Conservation (phyloP, 2,329 filamentous ascomycete species). For the Dactylellina sp. region DNA sequence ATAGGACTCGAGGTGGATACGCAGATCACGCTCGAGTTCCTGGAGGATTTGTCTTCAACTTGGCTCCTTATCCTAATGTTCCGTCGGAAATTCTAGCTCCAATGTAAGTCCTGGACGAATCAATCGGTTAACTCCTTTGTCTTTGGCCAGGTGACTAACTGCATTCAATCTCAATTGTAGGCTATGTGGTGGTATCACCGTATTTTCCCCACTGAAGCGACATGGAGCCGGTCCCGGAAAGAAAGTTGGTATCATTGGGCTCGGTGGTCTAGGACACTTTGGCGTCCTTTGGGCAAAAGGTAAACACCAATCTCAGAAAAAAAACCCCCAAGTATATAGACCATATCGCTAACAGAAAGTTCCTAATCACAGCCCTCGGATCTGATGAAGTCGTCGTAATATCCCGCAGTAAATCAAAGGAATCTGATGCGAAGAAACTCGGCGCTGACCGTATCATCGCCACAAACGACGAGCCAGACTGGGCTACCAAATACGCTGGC, state of each 20-base stretch:
- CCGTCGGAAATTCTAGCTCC: conserved; percentile 66
- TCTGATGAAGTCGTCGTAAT: conserved; percentile 75
- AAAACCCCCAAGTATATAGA: too few species aligned
- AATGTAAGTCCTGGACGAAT: conserved; percentile 57
- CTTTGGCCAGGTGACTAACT: conserved; percentile 69
- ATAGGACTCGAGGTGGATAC: conserved; percentile 75
- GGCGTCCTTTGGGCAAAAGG: conserved; percentile 55
- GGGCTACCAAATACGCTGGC: conserved; percentile 69
- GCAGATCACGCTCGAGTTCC: conserved; percentile 59
- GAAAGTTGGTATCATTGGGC: conserved; percentile 76
- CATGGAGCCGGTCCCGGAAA: conserved; percentile 78
- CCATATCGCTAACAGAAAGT: conserved; percentile 73
- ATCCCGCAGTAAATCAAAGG: conserved; percentile 72
- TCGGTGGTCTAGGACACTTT: conserved; percentile 74
- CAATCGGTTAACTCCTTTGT: too few species aligned
- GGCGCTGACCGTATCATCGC: conserved; percentile 71
- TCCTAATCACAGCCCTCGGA: conserved; percentile 77
- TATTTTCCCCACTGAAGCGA: conserved; percentile 75
- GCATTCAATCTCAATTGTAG: conserved; percentile 64
- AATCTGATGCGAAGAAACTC: conserved; percentile 71
- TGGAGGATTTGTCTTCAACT: conserved; percentile 66
- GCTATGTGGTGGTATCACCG: conserved; percentile 81
- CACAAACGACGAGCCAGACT: conserved; percentile 70
- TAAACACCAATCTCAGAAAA: conserved; percentile 8
- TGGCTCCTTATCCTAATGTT: conserved; percentile 67